These are phyloP conservation scores for Juncus inflexus DNA, from an alignment of 176 grass and related monocot genomes.

Conservation along the genomic window DNA sequence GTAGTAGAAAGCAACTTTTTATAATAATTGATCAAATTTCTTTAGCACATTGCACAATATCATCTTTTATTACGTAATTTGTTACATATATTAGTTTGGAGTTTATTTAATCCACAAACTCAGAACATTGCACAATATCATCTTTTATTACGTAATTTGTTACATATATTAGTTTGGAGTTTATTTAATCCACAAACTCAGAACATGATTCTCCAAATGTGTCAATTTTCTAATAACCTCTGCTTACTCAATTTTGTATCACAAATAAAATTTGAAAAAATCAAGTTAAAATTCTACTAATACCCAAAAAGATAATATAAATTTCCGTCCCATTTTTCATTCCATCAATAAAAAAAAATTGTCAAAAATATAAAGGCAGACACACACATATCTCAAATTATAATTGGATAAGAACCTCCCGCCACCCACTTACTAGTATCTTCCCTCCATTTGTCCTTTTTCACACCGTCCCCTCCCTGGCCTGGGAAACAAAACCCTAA, in stretches of 20 bases:
- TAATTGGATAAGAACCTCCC: constrained; percentile 1
- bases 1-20: no score
- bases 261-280: neutral
- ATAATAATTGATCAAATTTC: no score
- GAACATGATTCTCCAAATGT: no score
- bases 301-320: neutral
- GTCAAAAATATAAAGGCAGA: neutral
- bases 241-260: neutral
- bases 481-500: neutral
- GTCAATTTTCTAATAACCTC: no score
- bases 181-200: no score
- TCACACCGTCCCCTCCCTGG: constrained; percentile 3
- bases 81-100: no score
- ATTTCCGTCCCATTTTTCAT: neutral
- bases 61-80: no score
- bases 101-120: no score
- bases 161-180: no score
- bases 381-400: neutral
- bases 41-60: no score
- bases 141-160: no score
- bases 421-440: constrained; percentile 2
- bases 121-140: no score
- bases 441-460: neutral
- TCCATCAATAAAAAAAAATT: neutral
- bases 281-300: neutral